These are phyloP conservation scores for Colletotrichum salicis DNA, from an alignment of 2,329 filamentous ascomycete species.

Conservation along the genomic window DNA sequence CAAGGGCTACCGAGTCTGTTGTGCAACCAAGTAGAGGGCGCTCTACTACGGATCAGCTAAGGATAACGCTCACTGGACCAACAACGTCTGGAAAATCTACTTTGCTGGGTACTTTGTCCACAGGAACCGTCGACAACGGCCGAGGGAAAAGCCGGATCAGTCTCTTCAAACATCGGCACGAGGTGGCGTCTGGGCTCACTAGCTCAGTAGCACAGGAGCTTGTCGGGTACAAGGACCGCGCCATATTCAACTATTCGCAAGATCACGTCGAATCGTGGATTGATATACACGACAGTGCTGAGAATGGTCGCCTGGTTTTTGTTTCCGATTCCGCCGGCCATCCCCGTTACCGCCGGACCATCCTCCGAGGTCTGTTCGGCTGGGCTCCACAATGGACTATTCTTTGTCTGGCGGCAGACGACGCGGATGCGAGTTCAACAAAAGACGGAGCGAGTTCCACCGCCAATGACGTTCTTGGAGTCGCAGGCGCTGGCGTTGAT, in stretches of 20 bases:
- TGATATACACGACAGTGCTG: slow-evolving; percentile 86
- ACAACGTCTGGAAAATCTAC: slow-evolving; percentile 95
- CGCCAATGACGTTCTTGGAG: slow-evolving; percentile 61
- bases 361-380: slow-evolving; percentile 87
- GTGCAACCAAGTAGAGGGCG: slow-evolving; percentile 52
- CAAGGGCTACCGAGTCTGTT: slow-evolving; percentile 17
- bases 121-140: slow-evolving; percentile 89
- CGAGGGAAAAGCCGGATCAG: slow-evolving; percentile 89
- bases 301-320: slow-evolving; percentile 81
- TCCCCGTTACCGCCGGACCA: slow-evolving; percentile 88
- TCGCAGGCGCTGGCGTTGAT: slow-evolving; percentile 70
- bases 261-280: slow-evolving; percentile 92
- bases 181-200: slow-evolving; percentile 90
- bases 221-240: slow-evolving; percentile 77
- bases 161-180: slow-evolving; percentile 90
- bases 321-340: slow-evolving; percentile 93
- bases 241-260: slow-evolving; percentile 84
- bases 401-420: slow-evolving; percentile 86
- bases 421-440: slow-evolving; percentile 58
- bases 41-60: slow-evolving; percentile 77
- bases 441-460: slow-evolving; percentile 56
- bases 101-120: slow-evolving; percentile 86
- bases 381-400: slow-evolving; percentile 97
- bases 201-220: slow-evolving; percentile 95
- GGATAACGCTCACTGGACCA: slow-evolving; percentile 87